These are phyloP conservation scores for Ceraceosorus guamensis DNA, from an alignment of 1,284 basidiomycete genomes.

Conservation along the genomic window DNA sequence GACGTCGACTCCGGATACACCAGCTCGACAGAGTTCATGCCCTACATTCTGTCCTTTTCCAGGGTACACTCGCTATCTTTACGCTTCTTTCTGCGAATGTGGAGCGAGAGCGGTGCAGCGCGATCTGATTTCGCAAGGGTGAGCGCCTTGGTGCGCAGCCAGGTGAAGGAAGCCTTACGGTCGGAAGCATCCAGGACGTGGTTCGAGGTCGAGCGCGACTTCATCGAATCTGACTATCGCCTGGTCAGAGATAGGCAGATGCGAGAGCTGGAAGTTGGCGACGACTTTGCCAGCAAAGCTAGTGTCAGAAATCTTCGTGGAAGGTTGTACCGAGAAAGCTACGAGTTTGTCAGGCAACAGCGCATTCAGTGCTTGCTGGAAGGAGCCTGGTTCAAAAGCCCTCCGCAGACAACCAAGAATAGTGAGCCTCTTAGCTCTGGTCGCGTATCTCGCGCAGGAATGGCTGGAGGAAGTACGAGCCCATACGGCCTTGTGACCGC, in stretches of 20 bases:
- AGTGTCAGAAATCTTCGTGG: conserved; percentile 63
- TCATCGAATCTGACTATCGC: conserved; percentile 76
- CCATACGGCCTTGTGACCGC: too few species aligned
- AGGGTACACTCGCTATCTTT: conserved; percentile 71
- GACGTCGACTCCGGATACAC: conserved; percentile 56
- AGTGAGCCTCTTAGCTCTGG: background rate
- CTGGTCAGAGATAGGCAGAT: conserved; percentile 83
- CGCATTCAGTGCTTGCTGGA: conserved; percentile 77
- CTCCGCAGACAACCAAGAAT: background rate
- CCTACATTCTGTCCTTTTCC: conserved; percentile 80
- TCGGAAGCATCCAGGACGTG: conserved; percentile 71
- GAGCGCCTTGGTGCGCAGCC: conserved; percentile 72
- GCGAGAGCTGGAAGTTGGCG: conserved; percentile 84
- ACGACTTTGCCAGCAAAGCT: conserved; percentile 56
- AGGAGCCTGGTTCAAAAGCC: conserved; percentile 78
- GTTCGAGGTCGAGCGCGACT: conserved; percentile 77
- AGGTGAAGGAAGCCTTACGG: conserved; percentile 53
- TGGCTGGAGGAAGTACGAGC: background rate
- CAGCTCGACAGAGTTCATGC: conserved; percentile 74
- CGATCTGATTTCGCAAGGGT: conserved; percentile 62
- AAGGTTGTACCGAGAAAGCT: conserved; percentile 82
- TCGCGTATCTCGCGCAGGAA: background rate
- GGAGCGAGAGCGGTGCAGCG: conserved; percentile 82
- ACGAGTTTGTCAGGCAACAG: conserved; percentile 84
- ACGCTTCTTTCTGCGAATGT: conserved; percentile 87